Evolutionary conservation across 1,284 basidiomycete species (phyloP), one percentile per base, ranked within the genome.

Genomic region (Sporisorium graminicola): DNA sequence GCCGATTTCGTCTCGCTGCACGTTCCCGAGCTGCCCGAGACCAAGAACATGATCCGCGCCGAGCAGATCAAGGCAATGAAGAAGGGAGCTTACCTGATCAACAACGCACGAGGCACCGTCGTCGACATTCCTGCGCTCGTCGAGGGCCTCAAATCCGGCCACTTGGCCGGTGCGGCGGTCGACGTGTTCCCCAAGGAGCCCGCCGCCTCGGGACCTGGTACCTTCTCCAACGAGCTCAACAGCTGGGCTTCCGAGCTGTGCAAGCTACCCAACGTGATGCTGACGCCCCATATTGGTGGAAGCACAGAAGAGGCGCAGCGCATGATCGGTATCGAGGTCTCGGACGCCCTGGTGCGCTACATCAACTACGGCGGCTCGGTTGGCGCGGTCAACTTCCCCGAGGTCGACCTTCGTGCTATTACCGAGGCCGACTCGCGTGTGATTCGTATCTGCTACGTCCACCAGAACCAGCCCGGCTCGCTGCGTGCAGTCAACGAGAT

Each of bases 221-320:
- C 95, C 5, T 84, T 84, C 53, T 76, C 61, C 20, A 59, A 81
- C 58, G 75, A 79, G 42, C 72, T 85, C 65, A 84, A 84, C 65
- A 58, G 63, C 47, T 84, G 82, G 81, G 81, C 82, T 10, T 65
- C 69, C 20, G 71, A 77, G 55, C 77, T 85, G 47, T 80, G 81
- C 52, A 43, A 58, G 64, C 78, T 76, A 58, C 56, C 58, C 58
- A 85, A 85, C 71, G 78, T 82, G 22, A 80, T 85, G 64, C 60
- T 85, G 47, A 84, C 84, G 0, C 97, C 97, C 20, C 97, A 99
- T 86, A 98, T 99, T 80, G 97, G 97, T 70, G 97, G 97, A 49
- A 98, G 94, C 46, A 99, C 97, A 13, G 97, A 99, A 87, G 97
- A 99, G 87, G 97, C 97, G 4, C 97, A 99, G 87, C 90, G 91